phyloP scores from a whole-genome alignment of 306 rosid genomes.

The Pterocarpus santalinus region DNA sequence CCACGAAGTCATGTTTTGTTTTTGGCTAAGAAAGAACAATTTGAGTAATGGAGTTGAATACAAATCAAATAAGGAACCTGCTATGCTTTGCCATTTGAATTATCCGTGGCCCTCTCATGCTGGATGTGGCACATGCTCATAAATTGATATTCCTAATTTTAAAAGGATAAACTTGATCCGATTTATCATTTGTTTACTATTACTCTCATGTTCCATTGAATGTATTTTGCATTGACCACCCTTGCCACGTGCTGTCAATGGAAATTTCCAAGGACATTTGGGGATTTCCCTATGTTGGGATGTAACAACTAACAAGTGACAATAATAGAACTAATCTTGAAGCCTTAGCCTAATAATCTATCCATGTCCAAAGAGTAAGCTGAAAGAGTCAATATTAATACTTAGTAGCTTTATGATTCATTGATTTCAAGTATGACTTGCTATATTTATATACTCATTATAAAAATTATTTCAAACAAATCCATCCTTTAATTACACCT shows the following conservation, averaged over 20 bases:
- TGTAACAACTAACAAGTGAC: background rate
- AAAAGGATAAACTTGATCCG: no score
- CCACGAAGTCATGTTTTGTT: background rate
- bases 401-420: no score
- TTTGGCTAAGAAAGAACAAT: background rate
- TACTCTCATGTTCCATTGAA: background rate
- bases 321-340: background rate
- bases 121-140: no score
- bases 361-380: background rate
- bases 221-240: slow-evolving; percentile 20
- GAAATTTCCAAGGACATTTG: slow-evolving; percentile 3
- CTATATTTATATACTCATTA: no score
- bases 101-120: no score
- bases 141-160: background rate
- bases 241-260: slow-evolving; percentile 15
- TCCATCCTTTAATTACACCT: no score
- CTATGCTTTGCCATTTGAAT: background rate
- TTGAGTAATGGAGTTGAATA: slow-evolving; percentile 3
- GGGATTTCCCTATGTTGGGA: slow-evolving; percentile 40
- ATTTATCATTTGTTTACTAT: background rate
- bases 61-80: background rate
- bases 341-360: background rate
- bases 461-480: no score
- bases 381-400: background rate
- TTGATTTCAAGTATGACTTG: no score